Percentiles rank a stretch among this genome's conserved stretches.
Evolutionary conservation across 2,329 filamentous ascomycete species (phyloP).

Genomic region (Colletotrichum cuscutae): DNA sequence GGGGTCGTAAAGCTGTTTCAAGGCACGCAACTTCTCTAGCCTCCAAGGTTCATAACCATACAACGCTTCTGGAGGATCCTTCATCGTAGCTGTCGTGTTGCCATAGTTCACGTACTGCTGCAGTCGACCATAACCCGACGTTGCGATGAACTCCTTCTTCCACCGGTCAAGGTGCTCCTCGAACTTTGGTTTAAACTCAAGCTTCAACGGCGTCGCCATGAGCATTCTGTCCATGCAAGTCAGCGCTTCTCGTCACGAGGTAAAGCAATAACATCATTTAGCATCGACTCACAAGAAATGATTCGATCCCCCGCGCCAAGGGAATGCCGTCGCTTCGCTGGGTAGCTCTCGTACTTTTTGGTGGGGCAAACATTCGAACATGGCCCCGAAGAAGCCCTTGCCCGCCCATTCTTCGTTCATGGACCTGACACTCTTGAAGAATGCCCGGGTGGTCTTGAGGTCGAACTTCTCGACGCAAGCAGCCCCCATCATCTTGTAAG

Average conservation of each 20-base stretch:
- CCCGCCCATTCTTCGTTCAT: slow-evolving; percentile 30
- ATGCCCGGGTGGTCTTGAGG: slow-evolving; percentile 6
- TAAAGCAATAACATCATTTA: not conserved
- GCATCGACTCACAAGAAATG: slow-evolving; percentile 16
- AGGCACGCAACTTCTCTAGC: slow-evolving; percentile 40
- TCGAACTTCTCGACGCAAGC: slow-evolving; percentile 26
- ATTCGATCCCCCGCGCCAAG: slow-evolving; percentile 27
- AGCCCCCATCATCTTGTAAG: slow-evolving; percentile 32
- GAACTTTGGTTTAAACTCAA: slow-evolving; percentile 44
- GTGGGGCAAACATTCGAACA: slow-evolving; percentile 28
- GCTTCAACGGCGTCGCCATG: slow-evolving; percentile 44
- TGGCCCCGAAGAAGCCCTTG: slow-evolving; percentile 24
- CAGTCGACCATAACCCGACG: slow-evolving; percentile 33
- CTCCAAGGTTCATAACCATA: slow-evolving; percentile 36
- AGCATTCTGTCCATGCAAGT: slow-evolving; percentile 39
- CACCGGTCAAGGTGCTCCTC: slow-evolving; percentile 51
- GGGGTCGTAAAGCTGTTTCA: slow-evolving; percentile 49
- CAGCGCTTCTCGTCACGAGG: not conserved
- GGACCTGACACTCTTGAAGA: slow-evolving; percentile 18
- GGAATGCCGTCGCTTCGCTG: slow-evolving; percentile 22
- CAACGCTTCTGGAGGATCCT: slow-evolving; percentile 41
- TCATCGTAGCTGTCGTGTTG: slow-evolving; percentile 43
- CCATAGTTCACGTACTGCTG: slow-evolving; percentile 41
- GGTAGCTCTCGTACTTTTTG: slow-evolving; percentile 21
- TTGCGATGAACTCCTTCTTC: slow-evolving; percentile 45